phyloP scores from a whole-genome alignment of 371 early-diverging fungal species.

The Basidiobolus meristosporus region DNA sequence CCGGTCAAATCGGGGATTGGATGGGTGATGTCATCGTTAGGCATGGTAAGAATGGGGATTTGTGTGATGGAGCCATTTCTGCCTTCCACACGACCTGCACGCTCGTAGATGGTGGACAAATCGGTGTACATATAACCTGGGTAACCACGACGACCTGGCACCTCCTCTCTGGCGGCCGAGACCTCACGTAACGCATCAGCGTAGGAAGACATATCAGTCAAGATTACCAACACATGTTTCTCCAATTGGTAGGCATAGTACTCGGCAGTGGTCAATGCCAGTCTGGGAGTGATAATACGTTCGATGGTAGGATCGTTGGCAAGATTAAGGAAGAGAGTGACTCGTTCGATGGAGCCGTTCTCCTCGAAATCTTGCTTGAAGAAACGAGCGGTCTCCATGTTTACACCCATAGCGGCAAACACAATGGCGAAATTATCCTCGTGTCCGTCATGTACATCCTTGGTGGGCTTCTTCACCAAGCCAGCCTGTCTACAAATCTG shows the following conservation, averaged over 20 bases:
- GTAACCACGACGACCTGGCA: slow-evolving; percentile 99
- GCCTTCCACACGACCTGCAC: slow-evolving; percentile 99
- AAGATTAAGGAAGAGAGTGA: slow-evolving; percentile 98
- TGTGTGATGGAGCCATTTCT: slow-evolving; percentile 99
- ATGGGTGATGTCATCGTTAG: slow-evolving; percentile 99
- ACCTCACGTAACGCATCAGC: slow-evolving; percentile 99
- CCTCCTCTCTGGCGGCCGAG: slow-evolving; percentile 99
- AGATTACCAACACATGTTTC: slow-evolving; percentile 98
- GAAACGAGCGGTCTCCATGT: slow-evolving; percentile 99
- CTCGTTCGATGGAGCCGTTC: slow-evolving; percentile 98
- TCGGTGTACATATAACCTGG: slow-evolving; percentile 99
- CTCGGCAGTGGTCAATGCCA: slow-evolving; percentile 99
- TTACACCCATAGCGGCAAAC: slow-evolving; percentile 99
- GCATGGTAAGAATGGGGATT: slow-evolving; percentile 99
- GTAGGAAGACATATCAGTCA: slow-evolving; percentile 99
- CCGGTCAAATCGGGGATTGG: slow-evolving; percentile 99
- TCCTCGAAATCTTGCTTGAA: slow-evolving; percentile 99
- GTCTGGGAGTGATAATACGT: slow-evolving; percentile 99
- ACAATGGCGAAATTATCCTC: slow-evolving; percentile 99
- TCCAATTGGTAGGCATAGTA: slow-evolving; percentile 99
- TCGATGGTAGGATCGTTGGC: slow-evolving; percentile 99
- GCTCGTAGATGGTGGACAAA: slow-evolving; percentile 99
- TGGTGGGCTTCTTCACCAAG: slow-evolving; percentile 84
- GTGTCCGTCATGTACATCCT: slow-evolving; percentile 93
- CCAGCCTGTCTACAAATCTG: slow-evolving; percentile 99